A percentile compares a stretch with the other conserved stretches of the same genome.
Evolutionary conservation across 495 filamentous ascomycete genomes (phyloP).

Genomic region (Xylaria palmicola): DNA sequence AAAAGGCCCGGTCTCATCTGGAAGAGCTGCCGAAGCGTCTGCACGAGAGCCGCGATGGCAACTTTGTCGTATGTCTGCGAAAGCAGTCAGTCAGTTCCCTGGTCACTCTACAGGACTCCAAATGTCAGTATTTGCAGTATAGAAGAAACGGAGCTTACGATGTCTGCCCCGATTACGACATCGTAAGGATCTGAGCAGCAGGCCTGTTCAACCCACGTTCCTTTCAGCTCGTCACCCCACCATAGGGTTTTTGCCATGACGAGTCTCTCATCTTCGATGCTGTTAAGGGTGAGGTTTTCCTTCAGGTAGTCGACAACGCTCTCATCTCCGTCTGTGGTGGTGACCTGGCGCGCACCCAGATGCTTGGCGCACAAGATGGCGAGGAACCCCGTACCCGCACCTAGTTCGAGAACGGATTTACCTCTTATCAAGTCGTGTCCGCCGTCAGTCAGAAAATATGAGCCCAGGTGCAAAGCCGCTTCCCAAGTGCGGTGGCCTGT

Average conservation of each 20-base stretch:
- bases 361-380: constrained; percentile 69
- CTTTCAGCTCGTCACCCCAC: constrained; percentile 49
- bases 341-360: constrained; percentile 58
- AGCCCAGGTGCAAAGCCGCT: constrained; percentile 70
- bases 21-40: constrained; percentile 34
- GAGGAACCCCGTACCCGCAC: constrained; percentile 77
- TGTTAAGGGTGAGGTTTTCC: constrained; percentile 61
- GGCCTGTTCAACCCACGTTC: constrained; percentile 25
- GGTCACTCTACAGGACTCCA: not conserved
- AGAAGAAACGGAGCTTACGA: constrained; percentile 31
- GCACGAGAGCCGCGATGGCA: constrained; percentile 33
- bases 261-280: constrained; percentile 35
- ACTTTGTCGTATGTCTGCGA: constrained; percentile 34
- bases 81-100: not conserved
- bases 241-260: constrained; percentile 44
- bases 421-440: constrained; percentile 41
- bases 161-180: constrained; percentile 42
- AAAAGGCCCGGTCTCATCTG: constrained; percentile 25
- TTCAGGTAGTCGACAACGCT: constrained; percentile 58
- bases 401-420: constrained; percentile 71
- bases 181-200: constrained; percentile 28
- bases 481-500: constrained; percentile 87
- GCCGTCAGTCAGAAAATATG: constrained; percentile 50
- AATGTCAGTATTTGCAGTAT: not conserved
- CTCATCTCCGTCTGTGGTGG: constrained; percentile 72